A percentile compares a stretch with the other conserved stretches of the same genome.
phyloP scores from a whole-genome alignment of 257 asterid species.

The Phtheirospermum japonicum region DNA sequence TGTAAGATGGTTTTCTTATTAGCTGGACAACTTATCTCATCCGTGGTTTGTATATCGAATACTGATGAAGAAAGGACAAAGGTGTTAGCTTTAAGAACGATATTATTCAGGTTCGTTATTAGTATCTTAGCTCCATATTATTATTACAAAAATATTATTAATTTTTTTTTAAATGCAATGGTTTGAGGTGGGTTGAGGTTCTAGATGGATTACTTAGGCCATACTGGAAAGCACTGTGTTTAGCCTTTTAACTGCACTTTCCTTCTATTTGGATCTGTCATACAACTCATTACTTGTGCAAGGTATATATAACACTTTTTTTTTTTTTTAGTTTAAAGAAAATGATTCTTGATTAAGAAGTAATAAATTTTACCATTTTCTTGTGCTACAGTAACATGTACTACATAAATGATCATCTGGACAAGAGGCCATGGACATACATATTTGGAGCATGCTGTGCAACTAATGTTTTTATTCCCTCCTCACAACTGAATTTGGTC shows the following conservation, averaged over 20 bases:
- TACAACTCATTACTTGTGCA: slow-evolving; percentile 95
- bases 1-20: slow-evolving; percentile 78
- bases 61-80: slow-evolving; percentile 82
- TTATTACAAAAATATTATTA: too few relatives aligned
- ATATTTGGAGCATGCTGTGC: slow-evolving; percentile 99
- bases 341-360: too few relatives aligned
- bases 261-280: slow-evolving; percentile 93
- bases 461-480: slow-evolving; percentile 93
- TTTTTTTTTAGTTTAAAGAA: too few relatives aligned
- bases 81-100: slow-evolving; percentile 89
- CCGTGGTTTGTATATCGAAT: slow-evolving; percentile 84
- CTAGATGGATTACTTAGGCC: slow-evolving; percentile 93
- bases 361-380: too few relatives aligned
- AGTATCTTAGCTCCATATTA: neutral
- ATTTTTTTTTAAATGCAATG: slow-evolving; percentile 42
- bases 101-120: slow-evolving; percentile 99
- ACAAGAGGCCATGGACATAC: slow-evolving; percentile 98
- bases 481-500: slow-evolving; percentile 99
- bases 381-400: slow-evolving; percentile 72
- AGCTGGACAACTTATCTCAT: slow-evolving; percentile 98
- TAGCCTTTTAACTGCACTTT: slow-evolving; percentile 97
- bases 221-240: slow-evolving; percentile 91
- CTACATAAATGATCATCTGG: slow-evolving; percentile 86
- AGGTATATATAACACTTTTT: too few relatives aligned
- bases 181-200: slow-evolving; percentile 98